Evolutionary conservation across 2,329 filamentous ascomycete species (phyloP).

Genomic region (Colletotrichum shisoi): DNA sequence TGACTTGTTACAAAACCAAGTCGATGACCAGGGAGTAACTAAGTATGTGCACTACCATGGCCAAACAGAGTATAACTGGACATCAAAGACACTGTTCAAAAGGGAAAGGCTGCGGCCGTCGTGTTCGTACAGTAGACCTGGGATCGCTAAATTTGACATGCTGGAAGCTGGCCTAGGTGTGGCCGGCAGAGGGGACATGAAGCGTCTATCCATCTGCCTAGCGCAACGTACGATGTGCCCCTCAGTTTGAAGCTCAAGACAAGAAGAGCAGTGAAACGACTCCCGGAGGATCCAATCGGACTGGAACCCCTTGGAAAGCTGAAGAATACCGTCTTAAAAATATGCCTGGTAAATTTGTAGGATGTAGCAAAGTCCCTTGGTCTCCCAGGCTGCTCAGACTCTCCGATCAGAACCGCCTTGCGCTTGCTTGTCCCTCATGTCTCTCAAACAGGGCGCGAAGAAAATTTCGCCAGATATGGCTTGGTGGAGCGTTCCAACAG

Average conservation of each 20-base stretch:
- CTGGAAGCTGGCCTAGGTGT: background rate
- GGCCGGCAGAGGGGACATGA: background rate
- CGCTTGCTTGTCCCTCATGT: constrained; percentile 48
- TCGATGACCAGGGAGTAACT: no score
- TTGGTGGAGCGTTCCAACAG: constrained; percentile 50
- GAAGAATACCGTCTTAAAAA: background rate
- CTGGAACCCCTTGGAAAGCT: background rate
- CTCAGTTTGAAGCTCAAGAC: background rate
- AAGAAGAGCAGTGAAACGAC: background rate
- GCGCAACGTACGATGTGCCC: background rate
- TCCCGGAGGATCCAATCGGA: background rate
- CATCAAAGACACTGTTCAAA: no score
- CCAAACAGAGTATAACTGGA: background rate
- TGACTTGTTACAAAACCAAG: no score
- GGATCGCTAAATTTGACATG: background rate
- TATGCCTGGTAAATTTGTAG: background rate
- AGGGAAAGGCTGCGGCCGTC: no score
- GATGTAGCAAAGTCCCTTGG: background rate
- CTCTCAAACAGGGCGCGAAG: constrained; percentile 55
- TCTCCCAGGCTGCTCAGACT: constrained; percentile 31
- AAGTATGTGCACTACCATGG: no score
- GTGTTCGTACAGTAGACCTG: no score
- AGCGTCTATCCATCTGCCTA: background rate
- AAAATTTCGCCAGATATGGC: constrained; percentile 55
- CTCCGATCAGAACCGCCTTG: constrained; percentile 43